Conservation (phyloP, 2,329 filamentous ascomycete species). For the Fusarium sp. region DNA sequence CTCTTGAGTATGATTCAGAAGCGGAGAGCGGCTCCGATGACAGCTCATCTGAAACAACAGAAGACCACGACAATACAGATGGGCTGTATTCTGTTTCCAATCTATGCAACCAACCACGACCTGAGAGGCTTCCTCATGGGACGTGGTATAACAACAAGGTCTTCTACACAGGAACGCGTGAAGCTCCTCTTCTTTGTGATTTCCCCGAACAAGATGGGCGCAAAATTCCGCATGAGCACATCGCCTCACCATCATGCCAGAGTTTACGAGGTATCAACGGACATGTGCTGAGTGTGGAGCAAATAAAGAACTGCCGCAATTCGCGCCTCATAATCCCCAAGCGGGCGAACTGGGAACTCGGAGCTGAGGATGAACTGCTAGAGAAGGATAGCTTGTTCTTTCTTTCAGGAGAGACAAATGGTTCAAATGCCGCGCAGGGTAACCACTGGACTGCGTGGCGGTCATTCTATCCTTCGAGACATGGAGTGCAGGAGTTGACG, state of each 20-base stretch:
- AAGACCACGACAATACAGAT: rapidly evolving
- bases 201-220: not conserved
- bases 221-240: not conserved
- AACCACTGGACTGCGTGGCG: not conserved
- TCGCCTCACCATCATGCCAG: slow-evolving; percentile 5
- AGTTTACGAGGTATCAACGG: slow-evolving; percentile 2
- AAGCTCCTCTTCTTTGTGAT: rapidly evolving
- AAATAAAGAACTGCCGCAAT: slow-evolving; percentile 20
- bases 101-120: not conserved
- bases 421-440: not conserved
- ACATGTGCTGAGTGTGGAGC: not conserved
- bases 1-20: not conserved
- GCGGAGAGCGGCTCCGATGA: not conserved
- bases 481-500: not conserved
- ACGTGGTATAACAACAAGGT: not conserved
- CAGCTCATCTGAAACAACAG: no score
- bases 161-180: not conserved
- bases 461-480: not conserved
- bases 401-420: not conserved
- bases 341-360: not conserved
- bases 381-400: not conserved
- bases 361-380: not conserved
- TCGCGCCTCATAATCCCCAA: not conserved
- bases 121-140: not conserved
- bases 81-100: not conserved